Base-by-base conservation (phyloP, 2,329 filamentous ascomycete genomes). In the Orbilia brochopaga region DNA sequence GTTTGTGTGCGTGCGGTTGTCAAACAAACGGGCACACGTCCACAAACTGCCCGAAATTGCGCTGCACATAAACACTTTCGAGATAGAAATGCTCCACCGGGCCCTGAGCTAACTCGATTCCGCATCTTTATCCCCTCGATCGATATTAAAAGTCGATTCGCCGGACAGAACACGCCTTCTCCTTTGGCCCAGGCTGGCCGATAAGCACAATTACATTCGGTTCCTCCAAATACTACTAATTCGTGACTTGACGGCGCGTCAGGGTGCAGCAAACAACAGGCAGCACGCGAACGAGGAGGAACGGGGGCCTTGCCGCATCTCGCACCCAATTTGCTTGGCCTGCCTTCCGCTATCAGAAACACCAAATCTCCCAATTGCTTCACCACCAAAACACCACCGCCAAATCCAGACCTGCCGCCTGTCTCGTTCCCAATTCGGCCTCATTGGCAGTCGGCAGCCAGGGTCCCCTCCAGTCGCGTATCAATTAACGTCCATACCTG, bases 31-130 rank as follows among this genome's bases (percentile, higher is more conserved):
- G 15, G 11, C 42, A 53, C 65, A 70, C 65, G 65, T 70, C 65
- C 65, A 70, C 65, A 70, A 70, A 70, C 65, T 70, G 40, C 65
- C 65, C 46, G 35, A 70, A 64, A 54, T 46, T 52, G 13, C 50
- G 35, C 23, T 13, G 19, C 13, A 44, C 7, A 24, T 37, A n/a
- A 54, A 24, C 27, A 37, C 13, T 10, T n/a, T 23, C 5, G 8
- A 8, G 13, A 32, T 3, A 11, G 44, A 11, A 17, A 27, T 6
- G 10, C 23, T 23, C 56, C 27, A 13, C 42, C 37, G 17, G 13
- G 7, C n/a, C n/a, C 37, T 4, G 37, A 42, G 37, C 11, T 13
- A 17, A 42, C 37, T 13, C 37, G 27, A 32, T 32, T 32, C 4
- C 27, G 27, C 27, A n/a, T 8, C 27, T 3, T 8, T 32, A 3